phyloP scores from a whole-genome alignment of 345 rosid species.

The Xanthoceras sorbifolium region DNA sequence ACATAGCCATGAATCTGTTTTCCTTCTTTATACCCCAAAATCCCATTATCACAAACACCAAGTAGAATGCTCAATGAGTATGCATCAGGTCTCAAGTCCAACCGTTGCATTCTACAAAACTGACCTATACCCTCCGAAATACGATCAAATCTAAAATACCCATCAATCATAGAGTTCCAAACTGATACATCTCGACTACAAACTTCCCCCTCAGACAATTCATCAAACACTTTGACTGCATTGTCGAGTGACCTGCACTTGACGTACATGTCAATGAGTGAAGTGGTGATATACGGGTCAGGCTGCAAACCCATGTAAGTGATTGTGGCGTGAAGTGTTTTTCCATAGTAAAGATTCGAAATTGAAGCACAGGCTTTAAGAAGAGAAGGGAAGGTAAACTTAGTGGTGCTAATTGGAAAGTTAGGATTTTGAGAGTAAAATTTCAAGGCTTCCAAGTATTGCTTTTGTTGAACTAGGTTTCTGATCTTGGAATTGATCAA shows the following conservation, averaged over 20 bases:
- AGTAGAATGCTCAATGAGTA: conserved; percentile 61
- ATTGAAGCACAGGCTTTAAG: conserved; percentile 65
- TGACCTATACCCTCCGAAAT: conserved; percentile 43
- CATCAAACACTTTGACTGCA: conserved; percentile 75
- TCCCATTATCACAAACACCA: conserved; percentile 40
- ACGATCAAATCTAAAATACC: conserved; percentile 50
- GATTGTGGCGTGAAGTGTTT: conserved; percentile 56
- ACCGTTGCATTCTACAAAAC: conserved; percentile 56
- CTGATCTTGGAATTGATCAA: conserved; percentile 46
- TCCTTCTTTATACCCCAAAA: conserved; percentile 40
- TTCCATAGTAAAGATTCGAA: conserved; percentile 45
- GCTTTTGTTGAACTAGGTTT: conserved; percentile 40
- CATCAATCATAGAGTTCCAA: conserved; percentile 77
- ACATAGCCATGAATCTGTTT: conserved; percentile 68
- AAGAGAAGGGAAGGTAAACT: conserved; percentile 66
- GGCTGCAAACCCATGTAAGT: conserved; percentile 41
- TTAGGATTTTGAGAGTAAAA: conserved; percentile 39
- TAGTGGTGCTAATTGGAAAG: conserved; percentile 38
- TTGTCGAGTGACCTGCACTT: conserved; percentile 59
- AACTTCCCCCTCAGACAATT: conserved; percentile 36
- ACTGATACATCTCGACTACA: conserved; percentile 47
- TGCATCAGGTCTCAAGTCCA: conserved; percentile 65
- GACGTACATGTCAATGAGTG: conserved; percentile 63
- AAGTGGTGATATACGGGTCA: conserved; percentile 59
- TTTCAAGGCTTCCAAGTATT: conserved; percentile 48